Evolutionary conservation across 306 rosid genomes (phyloP), one percentile per base, ranked within the genome.

Genomic region (Arachis stenosperma): DNA sequence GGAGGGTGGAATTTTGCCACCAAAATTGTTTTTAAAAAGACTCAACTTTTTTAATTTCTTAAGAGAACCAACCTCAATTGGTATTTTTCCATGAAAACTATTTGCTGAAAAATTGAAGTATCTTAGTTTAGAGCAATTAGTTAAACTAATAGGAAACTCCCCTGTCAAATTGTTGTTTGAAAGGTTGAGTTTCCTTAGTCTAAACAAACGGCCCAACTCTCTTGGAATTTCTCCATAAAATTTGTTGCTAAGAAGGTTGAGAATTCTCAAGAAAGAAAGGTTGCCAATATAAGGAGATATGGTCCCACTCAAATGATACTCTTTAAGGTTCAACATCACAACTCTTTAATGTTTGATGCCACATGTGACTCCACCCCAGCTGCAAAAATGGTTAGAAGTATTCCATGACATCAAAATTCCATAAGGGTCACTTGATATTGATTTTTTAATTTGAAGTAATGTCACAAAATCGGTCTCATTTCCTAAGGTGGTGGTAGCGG

Each of bases 321-420:
- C n/a, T 51, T 36, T 2, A 2, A 69, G 50, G 48, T 52, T 52
- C 61, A 69, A 14, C 14, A 1, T 65, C 5, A 27, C 33, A 0
- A 78, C 77, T 65, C 72, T 78, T n/a, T 73, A 78, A 53, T 64
- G 61, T 37, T 10, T 5, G 30, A 29, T 12, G 57, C 44, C 50
- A 53, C 71, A 67, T 47, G 52, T 47, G 52, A 47, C 5, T 47
- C 52, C 52, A 47, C 12, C 5, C 52, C 52, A 47, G 5, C 10
- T 9, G 52, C 52, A 47, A n/a, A 47, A 47, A n/a, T 47, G 52
- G 52, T 5, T 47, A 9, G 52, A 82, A 50, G 15, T 71, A 14
- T 82, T 77, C 62, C 77, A 82, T 13, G 77, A 73, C 41, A 30
- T 53, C 17, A 82, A 15, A 1, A 33, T 29, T 22, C 27, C 50